Evolutionary conservation across 352 stramenopile species (phyloP).

Genomic region (Albugo candida): DNA sequence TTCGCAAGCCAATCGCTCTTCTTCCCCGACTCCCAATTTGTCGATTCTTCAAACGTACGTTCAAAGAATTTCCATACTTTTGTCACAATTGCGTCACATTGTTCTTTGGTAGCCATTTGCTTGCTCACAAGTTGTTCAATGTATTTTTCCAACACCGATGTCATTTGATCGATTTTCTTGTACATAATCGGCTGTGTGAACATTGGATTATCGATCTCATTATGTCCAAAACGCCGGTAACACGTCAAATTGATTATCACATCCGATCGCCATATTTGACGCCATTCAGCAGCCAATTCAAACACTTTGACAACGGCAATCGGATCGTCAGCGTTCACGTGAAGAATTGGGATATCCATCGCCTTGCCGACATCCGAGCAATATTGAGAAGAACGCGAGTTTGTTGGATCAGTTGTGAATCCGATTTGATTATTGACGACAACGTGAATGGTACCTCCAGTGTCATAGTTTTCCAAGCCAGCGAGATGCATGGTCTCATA

Average conservation of each 20-base stretch:
- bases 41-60: constrained; percentile 83
- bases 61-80: constrained; percentile 83
- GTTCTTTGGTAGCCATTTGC: constrained; percentile 44
- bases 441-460: constrained; percentile 94
- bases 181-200: constrained; percentile 99
- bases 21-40: constrained; percentile 81
- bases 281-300: constrained; percentile 74
- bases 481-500: constrained; percentile 97
- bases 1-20: constrained; percentile 90
- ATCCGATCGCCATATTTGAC: constrained; percentile 67
- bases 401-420: constrained; percentile 95
- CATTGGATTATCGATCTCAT: constrained; percentile 95
- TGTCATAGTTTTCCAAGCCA: constrained; percentile 84
- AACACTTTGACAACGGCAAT: constrained; percentile 78
- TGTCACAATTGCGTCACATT: constrained; percentile 68
- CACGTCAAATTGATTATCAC: constrained; percentile 97
- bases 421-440: constrained; percentile 96
- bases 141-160: constrained; percentile 84
- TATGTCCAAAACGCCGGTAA: constrained; percentile 95
- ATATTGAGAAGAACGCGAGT: constrained; percentile 88
- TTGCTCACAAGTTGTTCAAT: constrained; percentile 29
- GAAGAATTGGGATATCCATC: constrained; percentile 84
- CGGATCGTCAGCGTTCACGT: constrained; percentile 93
- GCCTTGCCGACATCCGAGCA: constrained; percentile 93
- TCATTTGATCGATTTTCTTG: constrained; percentile 85